These are phyloP conservation scores for Ramaria sp. DNA, from an alignment of 768 basidiomycete species.

Conservation along the genomic window DNA sequence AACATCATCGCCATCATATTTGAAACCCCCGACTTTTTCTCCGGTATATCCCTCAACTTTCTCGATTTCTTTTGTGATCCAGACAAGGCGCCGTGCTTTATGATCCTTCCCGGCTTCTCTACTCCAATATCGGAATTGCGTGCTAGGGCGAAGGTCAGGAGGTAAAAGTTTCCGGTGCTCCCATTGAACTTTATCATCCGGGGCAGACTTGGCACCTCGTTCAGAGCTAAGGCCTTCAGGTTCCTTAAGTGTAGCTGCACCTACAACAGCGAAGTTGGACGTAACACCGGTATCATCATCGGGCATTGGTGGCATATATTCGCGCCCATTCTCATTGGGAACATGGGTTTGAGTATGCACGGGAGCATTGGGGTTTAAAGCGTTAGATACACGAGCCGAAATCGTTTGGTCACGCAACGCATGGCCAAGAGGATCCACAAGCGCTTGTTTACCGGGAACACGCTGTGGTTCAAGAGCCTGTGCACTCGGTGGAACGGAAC, in stretches of 20 bases:
- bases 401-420: constrained; percentile 3
- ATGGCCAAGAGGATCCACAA: constrained; percentile 3
- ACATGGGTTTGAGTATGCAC: background rate
- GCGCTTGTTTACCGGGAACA: background rate
- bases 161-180: constrained; percentile 6
- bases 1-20: constrained; percentile 6
- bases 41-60: constrained; percentile 8
- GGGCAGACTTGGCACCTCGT: background rate
- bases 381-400: background rate
- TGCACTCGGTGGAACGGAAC: constrained; percentile 15
- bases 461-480: background rate
- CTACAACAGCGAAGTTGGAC: constrained; percentile 1
- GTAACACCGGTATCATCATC: background rate
- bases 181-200: background rate
- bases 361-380: background rate
- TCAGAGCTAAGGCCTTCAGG: background rate
- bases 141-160: background rate
- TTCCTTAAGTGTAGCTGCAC: constrained; percentile 2
- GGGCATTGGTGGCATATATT: background rate
- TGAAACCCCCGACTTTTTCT: constrained; percentile 1
- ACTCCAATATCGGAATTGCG: background rate
- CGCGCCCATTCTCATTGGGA: background rate
- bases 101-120: background rate
- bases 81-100: background rate
- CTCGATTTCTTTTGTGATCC: constrained; percentile 5